Evolutionary conservation across 176 grass and related monocot species (phyloP).

Genomic region (Rhynchospora pubera): DNA sequence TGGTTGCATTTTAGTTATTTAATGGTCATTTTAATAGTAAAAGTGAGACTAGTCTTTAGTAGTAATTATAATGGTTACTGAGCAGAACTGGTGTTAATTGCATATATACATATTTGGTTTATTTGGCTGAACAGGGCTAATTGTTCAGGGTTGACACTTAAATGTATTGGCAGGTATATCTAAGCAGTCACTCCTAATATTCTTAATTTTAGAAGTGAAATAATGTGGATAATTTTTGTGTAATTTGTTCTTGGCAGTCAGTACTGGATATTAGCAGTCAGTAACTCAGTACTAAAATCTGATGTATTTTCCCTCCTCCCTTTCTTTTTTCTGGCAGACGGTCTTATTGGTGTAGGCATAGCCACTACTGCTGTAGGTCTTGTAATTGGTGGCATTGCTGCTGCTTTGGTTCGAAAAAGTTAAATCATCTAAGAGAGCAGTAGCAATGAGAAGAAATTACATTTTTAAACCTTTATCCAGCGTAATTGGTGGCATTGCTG

Average conservation of each 20-base stretch:
- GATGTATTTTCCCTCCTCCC: not conserved
- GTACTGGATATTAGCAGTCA: too few species aligned
- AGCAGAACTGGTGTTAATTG: not conserved
- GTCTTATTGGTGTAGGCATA: conserved; percentile 84
- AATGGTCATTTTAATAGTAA: not conserved
- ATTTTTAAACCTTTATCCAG: not conserved
- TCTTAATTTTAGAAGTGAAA: not conserved
- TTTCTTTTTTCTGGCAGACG: conserved; percentile 36
- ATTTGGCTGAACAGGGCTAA: not conserved
- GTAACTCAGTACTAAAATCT: not conserved
- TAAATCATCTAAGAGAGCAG: conserved; percentile 29
- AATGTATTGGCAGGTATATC: not conserved
- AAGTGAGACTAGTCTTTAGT: not conserved
- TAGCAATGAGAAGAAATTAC: not conserved
- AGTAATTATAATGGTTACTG: not conserved
- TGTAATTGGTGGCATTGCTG: conserved; percentile 73
- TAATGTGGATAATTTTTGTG: not conserved
- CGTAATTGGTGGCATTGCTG: too few species aligned
- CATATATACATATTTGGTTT: not conserved
- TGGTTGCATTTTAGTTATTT: not conserved
- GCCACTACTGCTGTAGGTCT: conserved; percentile 66
- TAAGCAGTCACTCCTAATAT: not conserved
- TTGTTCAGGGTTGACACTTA: not conserved
- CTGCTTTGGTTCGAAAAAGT: conserved; percentile 50
- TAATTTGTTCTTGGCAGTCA: too few species aligned